phyloP scores from a whole-genome alignment of 352 stramenopile species.

The Peronosclerospora sorghi region DNA sequence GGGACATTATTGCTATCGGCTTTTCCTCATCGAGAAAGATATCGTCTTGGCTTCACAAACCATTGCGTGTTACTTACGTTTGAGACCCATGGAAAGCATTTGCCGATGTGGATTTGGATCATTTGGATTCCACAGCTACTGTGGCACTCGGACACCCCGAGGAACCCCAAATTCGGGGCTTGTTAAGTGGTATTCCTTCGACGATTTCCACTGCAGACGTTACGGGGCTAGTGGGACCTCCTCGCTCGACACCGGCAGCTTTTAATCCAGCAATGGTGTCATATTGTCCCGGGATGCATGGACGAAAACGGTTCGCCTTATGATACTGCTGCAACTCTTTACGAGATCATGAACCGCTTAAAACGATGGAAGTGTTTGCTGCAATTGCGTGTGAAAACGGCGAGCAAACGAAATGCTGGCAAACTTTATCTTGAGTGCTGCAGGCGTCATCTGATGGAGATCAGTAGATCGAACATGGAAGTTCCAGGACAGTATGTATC shows the following conservation, averaged over 20 bases:
- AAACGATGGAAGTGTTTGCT: constrained; percentile 88
- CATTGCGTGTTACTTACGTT: constrained; percentile 90
- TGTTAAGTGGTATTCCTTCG: constrained; percentile 61
- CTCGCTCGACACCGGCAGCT: constrained; percentile 41
- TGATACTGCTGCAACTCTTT: constrained; percentile 40
- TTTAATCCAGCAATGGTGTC: constrained; percentile 52
- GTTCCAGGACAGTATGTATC: constrained; percentile 88
- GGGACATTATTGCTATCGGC: constrained; percentile 83
- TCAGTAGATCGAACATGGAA: constrained; percentile 82
- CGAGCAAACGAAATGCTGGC: constrained; percentile 53
- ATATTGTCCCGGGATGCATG: constrained; percentile 66
- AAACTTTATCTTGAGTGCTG: constrained; percentile 80
- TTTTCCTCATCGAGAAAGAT: constrained; percentile 74
- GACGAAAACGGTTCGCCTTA: constrained; percentile 43
- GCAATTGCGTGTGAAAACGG: constrained; percentile 69
- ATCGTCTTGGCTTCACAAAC: constrained; percentile 78
- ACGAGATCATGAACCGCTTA: constrained; percentile 81
- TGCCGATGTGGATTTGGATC: constrained; percentile 98
- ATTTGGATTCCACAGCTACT: constrained; percentile 97
- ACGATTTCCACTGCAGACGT: constrained; percentile 47
- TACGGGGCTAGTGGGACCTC: constrained; percentile 56
- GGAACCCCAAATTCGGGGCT: constrained; percentile 76
- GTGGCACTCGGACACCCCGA: constrained; percentile 88
- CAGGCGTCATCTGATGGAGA: constrained; percentile 82
- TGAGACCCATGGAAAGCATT: constrained; percentile 87